Conservation (phyloP, 2,329 filamentous ascomycete species). For the Phialemonium atrogriseum region DNA sequence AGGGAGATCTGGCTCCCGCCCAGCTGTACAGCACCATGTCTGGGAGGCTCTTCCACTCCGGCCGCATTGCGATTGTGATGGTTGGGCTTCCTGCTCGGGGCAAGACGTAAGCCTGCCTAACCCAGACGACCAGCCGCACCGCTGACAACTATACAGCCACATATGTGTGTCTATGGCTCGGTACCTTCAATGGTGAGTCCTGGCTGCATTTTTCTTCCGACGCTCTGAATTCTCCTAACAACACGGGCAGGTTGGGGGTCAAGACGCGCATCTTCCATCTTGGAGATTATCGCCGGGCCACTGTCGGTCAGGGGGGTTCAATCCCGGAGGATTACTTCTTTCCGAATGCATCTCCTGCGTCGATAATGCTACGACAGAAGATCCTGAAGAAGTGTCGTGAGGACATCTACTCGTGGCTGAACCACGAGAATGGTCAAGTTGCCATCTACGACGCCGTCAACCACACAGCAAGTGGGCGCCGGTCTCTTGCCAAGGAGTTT, state of each 20-base stretch:
- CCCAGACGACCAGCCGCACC: neutral
- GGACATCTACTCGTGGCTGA: conserved; percentile 93
- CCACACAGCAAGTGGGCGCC: conserved; percentile 71
- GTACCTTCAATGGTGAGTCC: conserved; percentile 74
- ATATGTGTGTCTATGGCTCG: conserved; percentile 92
- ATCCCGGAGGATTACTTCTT: conserved; percentile 98
- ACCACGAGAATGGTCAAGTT: conserved; percentile 95
- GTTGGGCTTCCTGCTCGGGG: conserved; percentile 91
- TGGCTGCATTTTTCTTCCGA: neutral
- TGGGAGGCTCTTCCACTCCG: conserved; percentile 91
- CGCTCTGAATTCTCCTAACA: conserved; percentile 8
- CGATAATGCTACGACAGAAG: conserved; percentile 90
- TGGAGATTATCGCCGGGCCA: conserved; percentile 90
- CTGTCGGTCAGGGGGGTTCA: conserved; percentile 71
- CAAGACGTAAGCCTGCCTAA: conserved; percentile 62
- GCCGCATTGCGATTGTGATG: conserved; percentile 93
- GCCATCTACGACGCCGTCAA: conserved; percentile 99
- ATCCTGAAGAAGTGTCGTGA: conserved; percentile 96
- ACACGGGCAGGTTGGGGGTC: conserved; percentile 65
- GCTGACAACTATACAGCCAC: conserved; percentile 46
- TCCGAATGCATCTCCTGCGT: conserved; percentile 83
- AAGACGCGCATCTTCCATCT: conserved; percentile 98
- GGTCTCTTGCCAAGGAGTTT: conserved; percentile 87
- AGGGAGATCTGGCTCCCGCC: conserved; percentile 71
- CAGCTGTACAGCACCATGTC: conserved; percentile 99